Evolutionary conservation across 352 stramenopile genomes (phyloP), one percentile per base, ranked within the genome.

Genomic region (Phytophthora sp.): DNA sequence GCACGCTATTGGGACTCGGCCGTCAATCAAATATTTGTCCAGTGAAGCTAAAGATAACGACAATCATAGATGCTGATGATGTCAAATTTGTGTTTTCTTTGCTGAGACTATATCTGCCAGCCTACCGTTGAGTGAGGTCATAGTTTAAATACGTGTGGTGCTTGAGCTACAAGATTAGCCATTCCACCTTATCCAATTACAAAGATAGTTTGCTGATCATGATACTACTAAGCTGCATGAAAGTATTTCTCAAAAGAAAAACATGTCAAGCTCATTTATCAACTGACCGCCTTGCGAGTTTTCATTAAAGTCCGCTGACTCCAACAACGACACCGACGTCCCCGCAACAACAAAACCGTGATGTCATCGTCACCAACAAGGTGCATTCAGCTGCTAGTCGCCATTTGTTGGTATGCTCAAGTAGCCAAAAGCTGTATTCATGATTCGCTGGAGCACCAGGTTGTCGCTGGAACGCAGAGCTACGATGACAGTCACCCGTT

Each of bases 401-500:
- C 59, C 18, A 16, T 8, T 1, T 60, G 21, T 30, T 70, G 38
- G 16, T 60, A 21, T 26, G 18, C 16, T 26, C 47, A 50, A 26
- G 2, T 59, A 13, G 41, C 50, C 3, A 16, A 63, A 18, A 42
- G 65, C 21, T 78, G 71, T 42, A 78, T 78, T 27, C 71, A 78
- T 24, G 71, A 78, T 63, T 59, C 42, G 8, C 58, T 78, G 0
- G 50, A 71, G 7, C 66, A 76, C 47, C 58, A 65, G 15, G 42
- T 52, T 33, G 45, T 63, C 1, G 41, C 20, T 5, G 58, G 57
- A 27, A 1, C 41, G 20, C 71, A 78, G 16, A 42, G 15, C 1
- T 78, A 78, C 39, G 42, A 65, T 16, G 39, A 60, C 7, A 59
- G 21, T 23, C 66, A 76, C 26, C 71, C 71, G 4, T 76, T 78